Base-by-base conservation (phyloP, 768 basidiomycete species). In the Phlegmacium glaucopus region DNA sequence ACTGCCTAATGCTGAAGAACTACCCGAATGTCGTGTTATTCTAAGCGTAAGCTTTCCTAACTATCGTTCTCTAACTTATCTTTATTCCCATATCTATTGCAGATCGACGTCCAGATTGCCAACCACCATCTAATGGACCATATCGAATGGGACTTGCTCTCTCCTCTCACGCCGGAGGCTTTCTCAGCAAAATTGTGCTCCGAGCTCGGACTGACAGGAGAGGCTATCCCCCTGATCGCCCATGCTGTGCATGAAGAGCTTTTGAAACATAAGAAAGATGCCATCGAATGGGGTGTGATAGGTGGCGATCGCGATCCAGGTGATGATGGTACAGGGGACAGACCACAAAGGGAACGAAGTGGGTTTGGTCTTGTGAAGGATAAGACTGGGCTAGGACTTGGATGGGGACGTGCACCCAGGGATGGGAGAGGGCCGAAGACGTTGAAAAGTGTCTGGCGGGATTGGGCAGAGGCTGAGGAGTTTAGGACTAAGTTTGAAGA, bases 91-190 rank as follows among this genome's bases (percentile, higher is more conserved):
- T 22, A 22, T 22, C 22, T 3, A 44, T 34, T 51, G n/a, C 65
- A 96, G 92, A 91, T 99, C 61, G 96, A 99, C 69, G 92, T 98
- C 18, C 96, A 99, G 65, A 87, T 99, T 61, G 90, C 86, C 17
- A 89, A 86, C 39, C 77, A 93, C 62, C 92, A 95, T 64, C 76
- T 99, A 1, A 74, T 89, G 47, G 96, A 99, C 69, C 90, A 94
- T 61, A 93, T 99, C 55, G 96, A 99, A 67, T 99, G 95, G 95
- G 95, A 99, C 66, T 78, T 98, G n/a, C 80, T 90, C 39, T 95
- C 94, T 4, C 79, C 87, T 4, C 76, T 97, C 30, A 94, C 92
- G 0, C 95, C 95, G 1, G 88, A 95, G 62, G 75, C 70, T 1
- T 98, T 98, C 58, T 80, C 95, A 0, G 67, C 70, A 32, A 82